Percentiles rank a stretch among this genome's conserved stretches.
Conservation (phyloP, 1,139 yeast genomes). For the Hanseniaspora gamundiae region DNA sequence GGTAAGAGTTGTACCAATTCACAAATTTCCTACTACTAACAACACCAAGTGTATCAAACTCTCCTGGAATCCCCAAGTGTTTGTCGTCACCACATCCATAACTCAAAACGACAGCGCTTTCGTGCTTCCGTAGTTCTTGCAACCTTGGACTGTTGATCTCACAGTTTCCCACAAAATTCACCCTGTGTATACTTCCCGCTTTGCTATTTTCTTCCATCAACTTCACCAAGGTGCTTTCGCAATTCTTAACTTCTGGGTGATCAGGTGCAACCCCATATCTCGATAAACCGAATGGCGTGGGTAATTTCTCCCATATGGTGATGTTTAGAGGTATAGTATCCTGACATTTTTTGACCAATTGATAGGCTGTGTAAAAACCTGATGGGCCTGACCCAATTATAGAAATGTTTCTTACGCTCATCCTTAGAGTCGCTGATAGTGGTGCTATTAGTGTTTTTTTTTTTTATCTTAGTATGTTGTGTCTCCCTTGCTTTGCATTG, state of each 20-base stretch:
- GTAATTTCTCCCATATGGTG: constrained; percentile 66
- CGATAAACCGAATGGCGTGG: constrained; percentile 85
- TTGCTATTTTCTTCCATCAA: constrained; percentile 32
- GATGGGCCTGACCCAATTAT: constrained; percentile 95
- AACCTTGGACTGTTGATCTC: constrained; percentile 49
- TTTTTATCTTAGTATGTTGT: too few species aligned
- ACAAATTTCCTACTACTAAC: constrained; percentile 81
- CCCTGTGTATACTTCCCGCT: constrained; percentile 24
- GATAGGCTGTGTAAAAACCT: constrained; percentile 82
- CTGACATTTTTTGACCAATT: constrained; percentile 43
- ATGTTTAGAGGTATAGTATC: constrained; percentile 32
- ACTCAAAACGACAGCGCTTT: constrained; percentile 65
- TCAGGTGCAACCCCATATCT: constrained; percentile 99
- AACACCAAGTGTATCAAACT: constrained; percentile 44
- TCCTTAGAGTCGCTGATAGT: background rate
- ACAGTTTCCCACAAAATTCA: constrained; percentile 68
- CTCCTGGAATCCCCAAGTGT: constrained; percentile 47
- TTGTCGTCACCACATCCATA: constrained; percentile 72
- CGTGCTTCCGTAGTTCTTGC: constrained; percentile 36
- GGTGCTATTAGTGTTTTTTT: background rate
- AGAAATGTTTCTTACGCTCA: constrained; percentile 30
- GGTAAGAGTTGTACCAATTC: constrained; percentile 93
- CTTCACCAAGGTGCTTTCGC: constrained; percentile 68
- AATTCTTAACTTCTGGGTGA: constrained; percentile 90
- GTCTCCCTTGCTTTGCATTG: too few species aligned